phyloP scores from a whole-genome alignment of 2,329 filamentous ascomycete species.

The Pyricularia sp. region DNA sequence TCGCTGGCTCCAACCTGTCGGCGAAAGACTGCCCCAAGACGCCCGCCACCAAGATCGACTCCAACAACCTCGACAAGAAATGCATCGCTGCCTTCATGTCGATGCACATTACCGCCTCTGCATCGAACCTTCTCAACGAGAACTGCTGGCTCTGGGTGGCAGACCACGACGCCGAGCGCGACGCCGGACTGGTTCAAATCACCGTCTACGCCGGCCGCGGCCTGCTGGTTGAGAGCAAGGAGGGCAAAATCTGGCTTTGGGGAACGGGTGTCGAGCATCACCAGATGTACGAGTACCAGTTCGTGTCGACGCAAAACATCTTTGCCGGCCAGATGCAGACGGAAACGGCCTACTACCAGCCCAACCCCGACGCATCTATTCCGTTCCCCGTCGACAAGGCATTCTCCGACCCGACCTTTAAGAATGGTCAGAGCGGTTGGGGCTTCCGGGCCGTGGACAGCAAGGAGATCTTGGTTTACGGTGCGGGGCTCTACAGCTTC shows the following conservation, averaged over 20 bases:
- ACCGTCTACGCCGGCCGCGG: slow-evolving; percentile 22
- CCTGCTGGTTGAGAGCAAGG: slow-evolving; percentile 24
- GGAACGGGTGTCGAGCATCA: slow-evolving; percentile 53
- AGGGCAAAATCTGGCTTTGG: slow-evolving; percentile 43
- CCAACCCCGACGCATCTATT: slow-evolving; percentile 41
- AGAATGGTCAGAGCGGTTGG: slow-evolving; percentile 37
- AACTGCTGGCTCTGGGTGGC: slow-evolving; percentile 36
- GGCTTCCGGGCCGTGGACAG: slow-evolving; percentile 49
- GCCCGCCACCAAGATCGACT: slow-evolving; percentile 19
- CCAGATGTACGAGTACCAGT: slow-evolving; percentile 54
- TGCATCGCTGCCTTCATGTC: slow-evolving; percentile 28
- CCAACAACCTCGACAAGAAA: slow-evolving; percentile 15
- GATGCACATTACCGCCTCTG: slow-evolving; percentile 28
- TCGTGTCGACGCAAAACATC: slow-evolving; percentile 45
- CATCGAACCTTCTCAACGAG: slow-evolving; percentile 30
- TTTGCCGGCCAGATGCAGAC: slow-evolving; percentile 55
- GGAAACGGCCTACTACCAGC: slow-evolving; percentile 60
- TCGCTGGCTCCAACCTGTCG: slow-evolving; percentile 57
- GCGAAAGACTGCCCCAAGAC: slow-evolving; percentile 56
- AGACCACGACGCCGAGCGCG: slow-evolving; percentile 35
- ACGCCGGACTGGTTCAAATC: slow-evolving; percentile 17
- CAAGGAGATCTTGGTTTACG: slow-evolving; percentile 42
- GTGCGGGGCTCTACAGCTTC: slow-evolving; percentile 50
- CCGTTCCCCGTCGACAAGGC: slow-evolving; percentile 35
- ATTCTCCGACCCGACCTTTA: slow-evolving; percentile 40